Evolutionary conservation across 2,329 filamentous ascomycete genomes (phyloP), one percentile per base, ranked within the genome.

Genomic region (Verticillium klebahnii): DNA sequence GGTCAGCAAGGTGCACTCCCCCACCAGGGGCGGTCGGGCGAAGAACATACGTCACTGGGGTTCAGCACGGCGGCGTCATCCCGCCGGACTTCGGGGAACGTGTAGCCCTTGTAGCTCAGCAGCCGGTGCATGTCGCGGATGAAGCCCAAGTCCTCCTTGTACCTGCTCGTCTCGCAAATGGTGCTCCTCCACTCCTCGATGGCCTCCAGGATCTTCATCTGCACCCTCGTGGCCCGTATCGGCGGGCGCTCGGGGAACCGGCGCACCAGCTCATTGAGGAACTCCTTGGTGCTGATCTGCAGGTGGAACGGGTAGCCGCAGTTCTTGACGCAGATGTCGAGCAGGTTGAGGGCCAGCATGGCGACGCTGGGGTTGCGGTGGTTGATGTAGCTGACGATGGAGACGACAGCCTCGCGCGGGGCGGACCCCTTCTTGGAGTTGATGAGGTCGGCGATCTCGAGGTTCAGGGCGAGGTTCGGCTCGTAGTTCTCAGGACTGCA

Each of bases 251-350:
- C 95, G 57, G 95, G 95, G 71, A 99, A 99, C 67, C 95, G 87
- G 68, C 95, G 89, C 64, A 99, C 95, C 63, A 99, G 88, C 80
- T 99, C 95, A 78, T 99, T 99, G 70, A 99, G 87, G 70, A 99
- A 99, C 72, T 99, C 95, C 76, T 99, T 99, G 68, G 95, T 98
- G 76, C 91, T 93, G 73, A 99, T 97, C 77, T 99, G 95, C 62
- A 99, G 87, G 73, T 99, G 95, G 77, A 99, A 99, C 1, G 95
- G 93, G 74, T 99, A 99, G 70, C 95, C 95, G 83, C 95, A 99
- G 80, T 99, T 99, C 82, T 99, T 99, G 77, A 98, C 95, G 77
- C 95, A 98, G 66, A 98, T 98, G 75, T 99, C 95, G 73, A 99
- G 91, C 68, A 99, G 86, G 79, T 89, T 89, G 72, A 98, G 84